These are phyloP conservation scores for Eucalyptus polybractea DNA, from an alignment of 345 rosid species.

Conservation along the genomic window DNA sequence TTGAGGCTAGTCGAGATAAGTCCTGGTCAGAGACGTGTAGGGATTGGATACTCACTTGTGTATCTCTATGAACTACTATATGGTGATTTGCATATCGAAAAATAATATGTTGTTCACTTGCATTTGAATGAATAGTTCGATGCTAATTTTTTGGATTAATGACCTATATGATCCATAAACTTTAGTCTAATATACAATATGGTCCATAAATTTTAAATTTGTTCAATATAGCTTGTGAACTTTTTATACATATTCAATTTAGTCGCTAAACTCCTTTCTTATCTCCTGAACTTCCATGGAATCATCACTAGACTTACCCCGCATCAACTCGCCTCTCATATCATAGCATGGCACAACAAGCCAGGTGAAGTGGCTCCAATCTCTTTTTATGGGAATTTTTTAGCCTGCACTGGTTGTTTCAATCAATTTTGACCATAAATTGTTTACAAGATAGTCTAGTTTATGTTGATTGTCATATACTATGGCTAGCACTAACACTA, in stretches of 20 bases:
- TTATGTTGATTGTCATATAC: accelerated
- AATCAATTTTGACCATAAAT: accelerated
- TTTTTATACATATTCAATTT: no score
- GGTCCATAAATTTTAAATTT: no score
- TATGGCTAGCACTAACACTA: no score
- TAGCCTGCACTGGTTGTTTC: accelerated
- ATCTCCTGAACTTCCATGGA: no score
- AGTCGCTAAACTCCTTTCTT: no score
- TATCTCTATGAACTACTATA: not conserved
- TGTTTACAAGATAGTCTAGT: accelerated
- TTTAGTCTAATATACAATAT: accelerated
- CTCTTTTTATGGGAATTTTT: accelerated
- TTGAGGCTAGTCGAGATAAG: not conserved
- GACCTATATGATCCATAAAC: accelerated
- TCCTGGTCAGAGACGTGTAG: accelerated
- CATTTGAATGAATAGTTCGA: not conserved
- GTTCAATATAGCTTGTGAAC: accelerated
- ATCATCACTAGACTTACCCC: no score
- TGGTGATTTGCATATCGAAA: accelerated
- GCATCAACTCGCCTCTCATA: no score
- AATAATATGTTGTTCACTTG: accelerated
- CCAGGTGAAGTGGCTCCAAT: no score
- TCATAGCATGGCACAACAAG: accelerated
- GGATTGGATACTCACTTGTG: not conserved
- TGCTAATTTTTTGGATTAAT: not conserved